phyloP scores from a whole-genome alignment of 164 flowering plant species.

The Chimonanthus salicifolius region DNA sequence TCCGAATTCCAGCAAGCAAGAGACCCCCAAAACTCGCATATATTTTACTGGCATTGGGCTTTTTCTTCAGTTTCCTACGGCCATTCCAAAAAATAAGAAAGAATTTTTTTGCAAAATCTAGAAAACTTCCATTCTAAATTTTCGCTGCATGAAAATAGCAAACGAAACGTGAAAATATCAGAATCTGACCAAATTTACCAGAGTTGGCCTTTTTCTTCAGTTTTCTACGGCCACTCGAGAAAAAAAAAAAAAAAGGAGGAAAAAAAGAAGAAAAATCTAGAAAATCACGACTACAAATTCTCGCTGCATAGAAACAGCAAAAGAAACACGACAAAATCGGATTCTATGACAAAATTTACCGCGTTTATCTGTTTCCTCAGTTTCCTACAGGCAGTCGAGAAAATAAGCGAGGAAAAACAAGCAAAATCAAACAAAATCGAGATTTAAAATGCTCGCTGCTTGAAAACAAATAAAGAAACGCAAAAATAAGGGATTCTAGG shows the following conservation, averaged over 20 bases:
- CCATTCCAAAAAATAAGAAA: neutral
- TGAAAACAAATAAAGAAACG: neutral
- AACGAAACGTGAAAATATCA: neutral
- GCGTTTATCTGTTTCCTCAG: too few relatives aligned
- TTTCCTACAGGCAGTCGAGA: too few relatives aligned
- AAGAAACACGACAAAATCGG: too few relatives aligned
- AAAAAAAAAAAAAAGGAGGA: neutral
- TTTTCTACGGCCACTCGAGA: neutral
- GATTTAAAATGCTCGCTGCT: too few relatives aligned
- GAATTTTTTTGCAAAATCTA: neutral
- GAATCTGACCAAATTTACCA: neutral
- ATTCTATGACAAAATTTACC: too few relatives aligned
- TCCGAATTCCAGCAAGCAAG: neutral
- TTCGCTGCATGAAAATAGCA: neutral
- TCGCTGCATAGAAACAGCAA: too few relatives aligned
- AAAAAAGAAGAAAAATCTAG: neutral
- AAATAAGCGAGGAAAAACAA: too few relatives aligned
- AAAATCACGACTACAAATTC: neutral
- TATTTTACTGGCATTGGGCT: conserved; percentile 2
- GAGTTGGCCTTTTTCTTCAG: neutral
- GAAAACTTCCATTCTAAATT: neutral
- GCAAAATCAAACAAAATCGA: neutral
- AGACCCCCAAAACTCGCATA: neutral
- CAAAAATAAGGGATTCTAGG: neutral
- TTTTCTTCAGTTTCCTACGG: conserved; percentile 2